Evolutionary conservation across 2,329 filamentous ascomycete species (phyloP), one percentile per base, ranked within the genome.

Genomic region (Diaporthe sp.): DNA sequence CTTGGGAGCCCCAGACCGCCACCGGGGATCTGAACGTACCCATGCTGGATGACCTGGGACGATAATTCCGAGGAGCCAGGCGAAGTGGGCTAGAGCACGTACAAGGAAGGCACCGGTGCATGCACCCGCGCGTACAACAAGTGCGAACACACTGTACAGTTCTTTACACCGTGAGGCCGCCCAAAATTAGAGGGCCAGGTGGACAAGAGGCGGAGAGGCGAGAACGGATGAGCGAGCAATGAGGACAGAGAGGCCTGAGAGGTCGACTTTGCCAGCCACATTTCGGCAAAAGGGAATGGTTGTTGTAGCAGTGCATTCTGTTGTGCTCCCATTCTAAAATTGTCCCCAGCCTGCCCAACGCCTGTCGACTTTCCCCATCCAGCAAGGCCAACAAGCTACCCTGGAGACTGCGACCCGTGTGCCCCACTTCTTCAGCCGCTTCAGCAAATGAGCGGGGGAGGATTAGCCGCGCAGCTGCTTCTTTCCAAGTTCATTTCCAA

Each of bases 381-480:
- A 33, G 64, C 33, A 67, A 52, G 19, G 25, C 60, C 60, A 47
- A 40, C 25, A n/a, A 12, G 10, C 60, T 35, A 70, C 45, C 28
- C 45, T 68, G 64, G 61, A 42, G 52, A 52, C 19, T 15, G 69
- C n/a, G 12, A 42, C 25, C 42, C 38, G 40, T 38, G 25, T 28
- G 45, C 19, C 57, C 70, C 70, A 61, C 57, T 64, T 64, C 35
- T 45, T 72, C 70, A 64, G 70, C 45, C 70, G 70, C 70, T 8
- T 19, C 57, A 50, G 47, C 70, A 9, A 72, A 72, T 72, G 2
- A 19, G 33, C 13, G 42, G 6, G 45, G 6, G 12, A 22, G 45
- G 15, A 54, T 72, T 72, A 72, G 70, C 70, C 70, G 70, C 70
- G 70, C 70, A 72, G 47, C 35, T 55, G 25, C 40, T 54, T 42